phyloP scores from a whole-genome alignment of 305 asterid species.

The Withania somnifera region DNA sequence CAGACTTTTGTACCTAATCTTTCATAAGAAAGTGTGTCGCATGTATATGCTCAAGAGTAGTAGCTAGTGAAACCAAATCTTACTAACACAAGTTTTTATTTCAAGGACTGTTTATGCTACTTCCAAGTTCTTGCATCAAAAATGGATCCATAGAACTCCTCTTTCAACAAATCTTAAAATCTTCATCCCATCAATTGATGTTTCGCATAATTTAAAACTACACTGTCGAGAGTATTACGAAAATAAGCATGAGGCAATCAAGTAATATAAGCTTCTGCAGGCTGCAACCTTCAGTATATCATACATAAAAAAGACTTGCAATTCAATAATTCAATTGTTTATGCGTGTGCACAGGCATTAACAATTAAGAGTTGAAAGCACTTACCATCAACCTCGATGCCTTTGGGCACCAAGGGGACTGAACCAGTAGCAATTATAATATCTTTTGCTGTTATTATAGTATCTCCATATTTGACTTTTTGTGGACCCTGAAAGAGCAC shows the following conservation, averaged over 20 bases:
- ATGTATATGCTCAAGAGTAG: not conserved
- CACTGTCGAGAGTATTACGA: not conserved
- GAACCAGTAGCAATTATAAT: constrained; percentile 95
- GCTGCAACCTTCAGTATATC: not conserved
- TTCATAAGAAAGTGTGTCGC: not conserved
- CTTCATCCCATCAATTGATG: not conserved
- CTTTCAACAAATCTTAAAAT: not conserved
- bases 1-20: not conserved
- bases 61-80: not conserved
- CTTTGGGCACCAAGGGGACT: constrained; percentile 85
- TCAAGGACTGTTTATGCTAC: not conserved
- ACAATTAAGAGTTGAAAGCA: constrained; percentile 18
- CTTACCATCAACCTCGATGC: constrained; percentile 94
- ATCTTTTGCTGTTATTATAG: constrained; percentile 71
- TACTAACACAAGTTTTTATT: not conserved
- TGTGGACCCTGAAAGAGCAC: constrained; percentile 69
- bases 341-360: not conserved
- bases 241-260: not conserved
- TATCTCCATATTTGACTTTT: constrained; percentile 66
- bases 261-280: not conserved
- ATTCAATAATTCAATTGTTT: not conserved
- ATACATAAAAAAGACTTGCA: not conserved
- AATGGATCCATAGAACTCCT: not conserved
- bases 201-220: not conserved
- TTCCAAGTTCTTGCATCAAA: not conserved